Evolutionary conservation across 495 filamentous ascomycete species (phyloP).

Genomic region (Emericellopsis terricola): DNA sequence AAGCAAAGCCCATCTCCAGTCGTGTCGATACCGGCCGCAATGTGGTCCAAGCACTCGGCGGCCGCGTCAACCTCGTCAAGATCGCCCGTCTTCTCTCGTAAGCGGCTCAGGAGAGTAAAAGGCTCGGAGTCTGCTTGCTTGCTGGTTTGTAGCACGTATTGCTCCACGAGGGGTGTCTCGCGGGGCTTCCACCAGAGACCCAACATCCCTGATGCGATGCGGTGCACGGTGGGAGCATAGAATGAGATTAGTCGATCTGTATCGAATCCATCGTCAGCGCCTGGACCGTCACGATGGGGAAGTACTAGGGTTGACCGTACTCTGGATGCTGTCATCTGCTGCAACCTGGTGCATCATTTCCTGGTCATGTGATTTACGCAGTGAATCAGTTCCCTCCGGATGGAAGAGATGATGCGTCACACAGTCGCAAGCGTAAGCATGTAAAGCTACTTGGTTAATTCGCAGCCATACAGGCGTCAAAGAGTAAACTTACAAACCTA

Average conservation of each 20-base stretch:
- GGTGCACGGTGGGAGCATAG: constrained; percentile 21
- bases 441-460: constrained; percentile 14
- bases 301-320: constrained; percentile 13
- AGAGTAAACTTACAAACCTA: not conserved
- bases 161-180: constrained; percentile 24
- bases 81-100: constrained; percentile 13
- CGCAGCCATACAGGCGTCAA: constrained; percentile 7
- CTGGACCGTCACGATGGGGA: too few species aligned
- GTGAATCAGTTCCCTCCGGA: constrained; percentile 38
- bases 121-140: constrained; percentile 13
- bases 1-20: constrained; percentile 48
- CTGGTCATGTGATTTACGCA: constrained; percentile 28
- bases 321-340: constrained; percentile 44
- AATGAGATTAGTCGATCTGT: constrained; percentile 24
- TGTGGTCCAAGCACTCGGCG: constrained; percentile 30
- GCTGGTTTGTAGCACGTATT: constrained; percentile 20
- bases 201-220: constrained; percentile 17
- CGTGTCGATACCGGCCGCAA: constrained; percentile 48
- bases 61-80: constrained; percentile 23
- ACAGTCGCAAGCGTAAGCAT: constrained; percentile 49
- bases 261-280: not conserved
- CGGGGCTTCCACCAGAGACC: constrained; percentile 23
- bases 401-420: constrained; percentile 48
- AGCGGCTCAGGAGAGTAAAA: constrained; percentile 27
- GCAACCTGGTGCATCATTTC: constrained; percentile 47